Base-by-base conservation (phyloP, 1,139 yeast genomes). In the Blastobotrys malaysiensis region DNA sequence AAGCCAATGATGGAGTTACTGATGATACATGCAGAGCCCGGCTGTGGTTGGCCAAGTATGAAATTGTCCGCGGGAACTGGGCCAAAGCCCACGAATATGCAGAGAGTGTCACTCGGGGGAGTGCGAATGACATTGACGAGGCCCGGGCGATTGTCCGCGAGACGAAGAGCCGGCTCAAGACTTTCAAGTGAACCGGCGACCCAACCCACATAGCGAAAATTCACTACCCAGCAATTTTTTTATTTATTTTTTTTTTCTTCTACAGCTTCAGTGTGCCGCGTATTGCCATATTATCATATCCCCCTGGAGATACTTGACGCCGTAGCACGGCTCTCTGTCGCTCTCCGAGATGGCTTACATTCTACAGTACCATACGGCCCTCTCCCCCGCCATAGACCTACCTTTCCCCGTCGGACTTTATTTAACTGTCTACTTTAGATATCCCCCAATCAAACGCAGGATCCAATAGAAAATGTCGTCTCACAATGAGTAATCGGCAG, bases 111-210 rank as follows among this genome's bases (percentile, higher is more conserved):
- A 83, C 84, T 21, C 84, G 84, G 57, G 95, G 95, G 26, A 80
- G 87, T 43, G 86, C 93, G 9, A 88, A 84, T 58, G 97, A 88
- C 64, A 81, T 89, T 39, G 97, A 89, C 65, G 97, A 90, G 65
- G 97, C 97, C 0, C 73, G 96, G 51, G 79, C 86, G 0, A 85
- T 91, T 49, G 88, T 93, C 0, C 76, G 95, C 61, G 95, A 87
- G 21, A 57, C 61, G 50, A 58, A 57, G 43, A 55, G 52, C 36
- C 57, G 53, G 4, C 51, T 53, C 13, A 11, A n/a, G 26, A 22
- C 5, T 9, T 22, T 22, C 7, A 22, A 22, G 26, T 22, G 26
- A 22, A n/a, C n/a, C n/a, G n/a, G n/a, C n/a, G n/a, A n/a, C n/a
- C n/a, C n/a, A n/a, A n/a, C n/a, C n/a, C n/a, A n/a, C n/a, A n/a